Evolutionary conservation across 2,329 filamentous ascomycete genomes (phyloP).

Genomic region (Colletotrichum cereale): DNA sequence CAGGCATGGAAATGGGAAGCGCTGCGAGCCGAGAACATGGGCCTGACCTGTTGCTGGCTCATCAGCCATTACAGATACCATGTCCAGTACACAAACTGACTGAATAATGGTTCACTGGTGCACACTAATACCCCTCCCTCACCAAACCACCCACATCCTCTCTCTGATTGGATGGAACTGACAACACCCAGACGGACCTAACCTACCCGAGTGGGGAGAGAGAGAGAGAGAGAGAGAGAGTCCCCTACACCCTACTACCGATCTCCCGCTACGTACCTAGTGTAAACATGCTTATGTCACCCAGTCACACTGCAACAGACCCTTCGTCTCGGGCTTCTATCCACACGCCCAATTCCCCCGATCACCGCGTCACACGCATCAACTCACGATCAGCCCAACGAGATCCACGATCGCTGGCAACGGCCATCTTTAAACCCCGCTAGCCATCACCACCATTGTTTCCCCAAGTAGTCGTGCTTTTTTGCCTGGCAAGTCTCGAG

Average conservation of each 20-base stretch:
- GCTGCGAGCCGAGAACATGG: conserved; percentile 17
- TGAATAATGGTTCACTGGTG: conserved; percentile 13
- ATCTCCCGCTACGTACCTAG: no score
- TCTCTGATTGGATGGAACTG: conserved; percentile 19
- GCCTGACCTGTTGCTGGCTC: conserved; percentile 2
- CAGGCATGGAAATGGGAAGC: neutral
- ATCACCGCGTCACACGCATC: conserved; percentile 35
- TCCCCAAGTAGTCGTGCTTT: conserved; percentile 17
- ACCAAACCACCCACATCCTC: neutral
- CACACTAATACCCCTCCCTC: conserved; percentile 18
- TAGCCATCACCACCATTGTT: conserved; percentile 9
- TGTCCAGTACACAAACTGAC: neutral
- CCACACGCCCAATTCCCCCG: conserved; percentile 30
- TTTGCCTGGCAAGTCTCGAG: neutral
- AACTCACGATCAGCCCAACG: conserved; percentile 38
- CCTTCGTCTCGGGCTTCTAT: conserved; percentile 4
- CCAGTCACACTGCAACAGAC: neutral
- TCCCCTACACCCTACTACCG: neutral
- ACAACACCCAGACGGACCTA: neutral
- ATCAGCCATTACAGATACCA: neutral
- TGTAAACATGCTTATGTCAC: conserved; percentile 4
- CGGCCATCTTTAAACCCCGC: conserved; percentile 24
- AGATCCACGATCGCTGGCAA: conserved; percentile 32
- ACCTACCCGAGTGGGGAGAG: neutral
- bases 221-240: neutral